phyloP scores from a whole-genome alignment of 176 grass and related monocot genomes.

The Carex myosuroides region DNA sequence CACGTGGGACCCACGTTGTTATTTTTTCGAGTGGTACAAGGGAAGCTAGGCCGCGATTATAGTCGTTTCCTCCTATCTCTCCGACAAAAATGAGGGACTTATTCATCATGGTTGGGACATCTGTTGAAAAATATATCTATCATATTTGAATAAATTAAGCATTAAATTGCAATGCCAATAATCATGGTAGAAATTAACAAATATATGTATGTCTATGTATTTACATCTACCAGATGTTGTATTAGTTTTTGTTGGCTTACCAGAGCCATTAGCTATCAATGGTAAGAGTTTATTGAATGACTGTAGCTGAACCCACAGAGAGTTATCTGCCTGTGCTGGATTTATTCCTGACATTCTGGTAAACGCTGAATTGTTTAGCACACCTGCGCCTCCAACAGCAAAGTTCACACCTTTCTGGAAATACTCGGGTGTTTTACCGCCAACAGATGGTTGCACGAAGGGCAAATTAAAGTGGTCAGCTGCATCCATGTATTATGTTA shows the following conservation, averaged over 20 bases:
- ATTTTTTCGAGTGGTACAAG: conserved; percentile 22
- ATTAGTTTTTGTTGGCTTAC: not conserved
- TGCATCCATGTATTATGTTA: conserved; percentile 12
- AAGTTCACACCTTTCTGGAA: conserved; percentile 55
- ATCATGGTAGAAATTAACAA: not conserved
- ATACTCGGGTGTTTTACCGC: conserved; percentile 15
- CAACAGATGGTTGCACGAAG: conserved; percentile 29
- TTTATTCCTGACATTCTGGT: not conserved
- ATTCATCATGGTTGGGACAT: conserved; percentile 10
- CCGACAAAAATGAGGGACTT: conserved; percentile 43
- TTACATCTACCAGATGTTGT: not conserved
- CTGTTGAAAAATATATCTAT: conserved; percentile 6
- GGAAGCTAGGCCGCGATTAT: conserved; percentile 33
- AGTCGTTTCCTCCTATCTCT: conserved; percentile 61
- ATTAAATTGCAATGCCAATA: not conserved
- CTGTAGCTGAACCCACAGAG: conserved; percentile 23
- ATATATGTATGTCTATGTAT: not conserved
- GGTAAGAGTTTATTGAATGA: conserved; percentile 44
- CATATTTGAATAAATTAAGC: not conserved
- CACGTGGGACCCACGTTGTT: conserved; percentile 32
- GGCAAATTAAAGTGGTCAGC: conserved; percentile 43
- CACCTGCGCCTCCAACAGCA: conserved; percentile 30
- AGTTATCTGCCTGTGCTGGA: not conserved
- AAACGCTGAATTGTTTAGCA: conserved; percentile 28
- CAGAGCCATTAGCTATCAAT: conserved; percentile 25